Base-by-base conservation (phyloP, 805 yeast genomes). In the Metschnikowia shivogae region DNA sequence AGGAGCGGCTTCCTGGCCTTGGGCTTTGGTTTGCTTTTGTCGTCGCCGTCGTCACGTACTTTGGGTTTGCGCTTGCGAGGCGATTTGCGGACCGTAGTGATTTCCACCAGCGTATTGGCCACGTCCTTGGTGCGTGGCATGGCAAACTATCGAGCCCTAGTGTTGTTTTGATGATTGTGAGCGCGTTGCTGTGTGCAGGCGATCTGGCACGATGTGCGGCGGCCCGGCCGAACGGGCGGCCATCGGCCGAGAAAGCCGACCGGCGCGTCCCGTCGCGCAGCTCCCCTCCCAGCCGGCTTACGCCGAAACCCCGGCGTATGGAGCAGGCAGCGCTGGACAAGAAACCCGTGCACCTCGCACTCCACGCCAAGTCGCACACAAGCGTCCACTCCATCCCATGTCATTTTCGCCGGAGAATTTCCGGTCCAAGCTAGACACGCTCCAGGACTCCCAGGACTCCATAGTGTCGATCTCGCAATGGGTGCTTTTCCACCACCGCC, bases 381-480 rank as follows among this genome's bases (percentile, higher is more conserved):
- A 22, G 17, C 17, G 17, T 27, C 26, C 26, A 14, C 20, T 24
- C 41, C 19, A 29, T 10, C 20, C n/a, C 34, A 72, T 71, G 84
- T 73, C 84, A 6, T 81, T 72, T 51, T 67, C 82, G 3, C 67
- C 68, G 43, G 79, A 76, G 36, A 66, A 64, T n/a, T 74, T 81
- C 20, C 51, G 55, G n/a, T 61, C 69, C 37, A 80, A 78, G 59
- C 60, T 81, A 22, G 61, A 63, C 3, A 58, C 66, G 20, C 64
- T 82, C 31, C 76, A 72, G 46, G 85, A 81, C 50, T 76, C 88
- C 1, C 88, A 81, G 57, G 86, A 81, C 47, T 76, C 86, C n/a
- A 84, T 84, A 51, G 86, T 82, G 32, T 72, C 82, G n/a, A 77
- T 83, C 1, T 77, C 88, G 0, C 88, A 83, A 57, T 84, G 90